Percentiles rank a stretch among this genome's conserved stretches.
These are phyloP conservation scores for Alternaria triticina DNA, from an alignment of 2,329 filamentous ascomycete genomes.

Conservation along the genomic window DNA sequence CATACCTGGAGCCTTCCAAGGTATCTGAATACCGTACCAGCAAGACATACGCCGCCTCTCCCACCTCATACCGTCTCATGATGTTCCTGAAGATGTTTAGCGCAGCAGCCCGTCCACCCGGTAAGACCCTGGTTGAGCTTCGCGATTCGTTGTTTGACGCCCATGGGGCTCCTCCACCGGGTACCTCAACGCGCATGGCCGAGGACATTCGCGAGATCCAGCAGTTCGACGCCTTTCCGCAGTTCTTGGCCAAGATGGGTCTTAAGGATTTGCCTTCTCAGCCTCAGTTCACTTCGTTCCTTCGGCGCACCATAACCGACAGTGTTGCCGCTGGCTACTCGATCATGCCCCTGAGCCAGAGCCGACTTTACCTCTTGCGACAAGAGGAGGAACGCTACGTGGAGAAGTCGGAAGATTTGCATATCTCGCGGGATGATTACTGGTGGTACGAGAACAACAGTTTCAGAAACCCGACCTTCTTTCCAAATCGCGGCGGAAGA, in stretches of 20 bases:
- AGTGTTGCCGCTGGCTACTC: constrained; percentile 35
- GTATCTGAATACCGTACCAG: constrained; percentile 56
- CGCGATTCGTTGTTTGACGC: constrained; percentile 56
- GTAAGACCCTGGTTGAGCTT: constrained; percentile 47
- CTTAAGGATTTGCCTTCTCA: constrained; percentile 33
- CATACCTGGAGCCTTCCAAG: constrained; percentile 52
- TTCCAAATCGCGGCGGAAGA: constrained; percentile 10
- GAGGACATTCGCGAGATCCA: constrained; percentile 55
- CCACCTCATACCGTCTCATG: constrained; percentile 58
- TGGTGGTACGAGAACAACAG: constrained; percentile 21
- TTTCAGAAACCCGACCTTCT: constrained; percentile 22
- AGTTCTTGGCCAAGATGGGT: constrained; percentile 55
- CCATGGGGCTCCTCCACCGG: constrained; percentile 59
- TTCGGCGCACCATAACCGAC: constrained; percentile 30
- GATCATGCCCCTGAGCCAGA: constrained; percentile 29
- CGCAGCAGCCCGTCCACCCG: constrained; percentile 50
- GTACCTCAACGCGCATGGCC: constrained; percentile 51
- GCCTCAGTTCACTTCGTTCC: constrained; percentile 27
- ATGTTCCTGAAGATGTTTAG: constrained; percentile 62
- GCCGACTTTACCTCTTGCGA: constrained; percentile 31
- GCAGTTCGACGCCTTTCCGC: constrained; percentile 51
- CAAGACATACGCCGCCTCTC: constrained; percentile 55
- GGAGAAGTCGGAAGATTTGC: constrained; percentile 18
- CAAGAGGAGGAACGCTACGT: constrained; percentile 26
- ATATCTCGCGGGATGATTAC: constrained; percentile 11